Base-by-base conservation (phyloP, 2,329 filamentous ascomycete species). In the Amauroascus niger region DNA sequence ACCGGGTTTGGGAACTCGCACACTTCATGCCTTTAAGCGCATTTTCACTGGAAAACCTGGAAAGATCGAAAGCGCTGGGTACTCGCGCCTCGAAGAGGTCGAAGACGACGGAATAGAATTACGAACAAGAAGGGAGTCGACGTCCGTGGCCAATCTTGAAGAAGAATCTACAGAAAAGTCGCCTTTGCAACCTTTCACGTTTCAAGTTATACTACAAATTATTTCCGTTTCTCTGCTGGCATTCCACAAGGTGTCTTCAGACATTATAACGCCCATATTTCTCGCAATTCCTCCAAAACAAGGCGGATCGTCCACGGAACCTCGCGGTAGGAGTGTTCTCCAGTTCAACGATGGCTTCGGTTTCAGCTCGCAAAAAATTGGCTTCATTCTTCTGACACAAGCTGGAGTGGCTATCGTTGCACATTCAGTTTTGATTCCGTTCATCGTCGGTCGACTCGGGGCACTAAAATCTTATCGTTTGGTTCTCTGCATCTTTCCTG, bases 131-230 rank as follows among this genome's bases (percentile, higher is more conserved):
- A 14, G 46, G 11, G n/a, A 18, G 37, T 18, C n/a, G 16, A 8
- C 37, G 37, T 20, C 2, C 6, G 37, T 8, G 4, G 1, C 37
- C 4, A 2, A 40, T n/a, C 26, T 9, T 30, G 14, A 18, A 40
- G 6, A 8, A 11, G 6, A 22, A 11, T 14, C 16, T n/a, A 40
- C n/a, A 1, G 37, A 40, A 22, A 18, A 40, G n/a, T 6, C n/a
- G 16, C 3, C 14, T 18, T 40, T n/a, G 14, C 20, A 35, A 13
- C 20, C 53, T 16, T 55, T 45, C 11, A 39, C 53, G 6, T 13
- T 6, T 9, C 55, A 54, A 22, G 46, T 54, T 43, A 46, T 53
- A n/a, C 40, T 56, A 6, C 55, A 56, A 37, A 51, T 56, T 40
- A 9, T 54, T 4, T 52, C 55, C 7, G 51, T 40, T 11, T 53